Evolutionary conservation across 768 basidiomycete genomes (phyloP), one percentile per base, ranked within the genome.

Genomic region (Psilocybe azurescens): DNA sequence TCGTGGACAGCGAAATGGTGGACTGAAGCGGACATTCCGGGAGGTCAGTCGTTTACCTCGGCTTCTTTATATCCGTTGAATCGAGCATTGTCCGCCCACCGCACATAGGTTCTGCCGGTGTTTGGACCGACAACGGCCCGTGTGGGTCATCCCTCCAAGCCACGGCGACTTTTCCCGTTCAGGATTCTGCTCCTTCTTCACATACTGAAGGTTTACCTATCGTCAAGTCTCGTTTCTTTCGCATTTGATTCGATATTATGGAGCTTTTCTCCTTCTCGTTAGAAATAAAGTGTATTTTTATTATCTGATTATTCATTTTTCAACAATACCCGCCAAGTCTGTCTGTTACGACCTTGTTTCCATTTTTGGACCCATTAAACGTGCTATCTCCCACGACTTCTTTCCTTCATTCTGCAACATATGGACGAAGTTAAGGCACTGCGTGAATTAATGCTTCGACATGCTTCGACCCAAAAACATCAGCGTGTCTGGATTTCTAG

Each of bases 1-100:
- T 66, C 78, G 32, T 79, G 77, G 81, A 78, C 73, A 20, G 86
- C 87, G 2, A 79, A 84, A 58, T 89, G 84, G 83, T 88, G 89
- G 87, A 83, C 86, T 16, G 74, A 89, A 69, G 79, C 77, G 47
- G 82, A 87, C 67, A 77, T 70, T 46, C 88, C 87, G n/a, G 80
- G 81, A 73, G 80, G 80, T 78, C 60, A 62, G 75, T 65, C n/a
- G 55, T 8, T 41, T 52, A 51, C 60, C 47, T 41, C 38, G 41
- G 38, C 44, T 30, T 46, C 46, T 18, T 18, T 53, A 49, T 18
- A 28, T 44, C 47, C 32, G 46, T 41, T 56, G 41, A 39, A 56
- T 62, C 47, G 29, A 59, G 16, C 30, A 39, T 20, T 30, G 29
- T 50, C 38, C 53, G 39, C 60, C 60, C n/a, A 60, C 47, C 38